phyloP scores from a whole-genome alignment of 768 basidiomycete genomes.

The Mycena floridula region DNA sequence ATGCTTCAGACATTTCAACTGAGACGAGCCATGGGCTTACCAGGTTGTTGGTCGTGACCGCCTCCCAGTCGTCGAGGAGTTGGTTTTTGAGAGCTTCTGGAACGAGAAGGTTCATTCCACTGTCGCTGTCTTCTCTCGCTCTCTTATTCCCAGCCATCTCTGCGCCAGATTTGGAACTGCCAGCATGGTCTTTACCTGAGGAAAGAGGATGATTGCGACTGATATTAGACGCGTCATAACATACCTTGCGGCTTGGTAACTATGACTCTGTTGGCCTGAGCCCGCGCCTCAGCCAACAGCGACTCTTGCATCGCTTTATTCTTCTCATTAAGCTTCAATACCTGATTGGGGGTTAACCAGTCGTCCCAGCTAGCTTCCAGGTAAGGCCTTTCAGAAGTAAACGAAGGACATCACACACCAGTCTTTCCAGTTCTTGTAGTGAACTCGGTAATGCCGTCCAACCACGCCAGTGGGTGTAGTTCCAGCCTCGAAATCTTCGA shows the following conservation, averaged over 20 bases:
- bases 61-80: background rate
- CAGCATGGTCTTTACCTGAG: too few species aligned
- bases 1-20: background rate
- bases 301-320: conserved; percentile 75
- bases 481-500: conserved; percentile 57
- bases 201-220: too few species aligned
- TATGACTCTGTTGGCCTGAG: too few species aligned
- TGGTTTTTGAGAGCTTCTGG: background rate
- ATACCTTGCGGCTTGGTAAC: too few species aligned
- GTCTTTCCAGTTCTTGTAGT: conserved; percentile 99
- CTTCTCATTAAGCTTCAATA: conserved; percentile 80
- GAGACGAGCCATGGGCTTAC: background rate
- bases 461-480: conserved; percentile 50
- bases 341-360: conserved; percentile 79
- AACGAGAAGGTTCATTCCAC: background rate
- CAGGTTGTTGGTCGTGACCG: background rate
- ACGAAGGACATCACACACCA: conserved; percentile 46
- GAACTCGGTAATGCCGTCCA: conserved; percentile 89
- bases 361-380: conserved; percentile 78
- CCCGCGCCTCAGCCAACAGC: conserved; percentile 37
- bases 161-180: too few species aligned
- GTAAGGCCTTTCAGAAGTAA: conserved; percentile 3
- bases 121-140: too few species aligned
- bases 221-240: too few species aligned
- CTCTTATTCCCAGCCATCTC: too few species aligned